These are phyloP conservation scores for Mycena metata DNA, from an alignment of 768 basidiomycete species.

Conservation along the genomic window DNA sequence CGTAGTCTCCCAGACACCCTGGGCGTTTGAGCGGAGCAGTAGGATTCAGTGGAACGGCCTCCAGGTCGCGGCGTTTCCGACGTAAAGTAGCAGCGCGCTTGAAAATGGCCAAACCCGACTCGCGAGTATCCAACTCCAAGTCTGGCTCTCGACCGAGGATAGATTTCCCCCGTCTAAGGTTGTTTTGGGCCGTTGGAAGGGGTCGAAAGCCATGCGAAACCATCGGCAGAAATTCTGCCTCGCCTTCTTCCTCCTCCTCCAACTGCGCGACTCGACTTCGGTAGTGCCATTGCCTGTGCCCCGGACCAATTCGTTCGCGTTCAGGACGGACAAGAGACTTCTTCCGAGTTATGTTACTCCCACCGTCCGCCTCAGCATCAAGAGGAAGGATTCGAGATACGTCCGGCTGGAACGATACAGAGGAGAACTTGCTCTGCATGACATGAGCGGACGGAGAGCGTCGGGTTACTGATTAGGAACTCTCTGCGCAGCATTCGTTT, in stretches of 20 bases:
- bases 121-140: conserved; percentile 53
- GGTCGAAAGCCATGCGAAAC: conserved; percentile 3
- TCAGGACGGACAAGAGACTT: conserved; percentile 72
- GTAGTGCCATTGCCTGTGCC: conserved; percentile 83
- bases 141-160: conserved; percentile 80
- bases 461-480: not conserved
- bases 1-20: conserved; percentile 67
- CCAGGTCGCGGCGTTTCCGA: conserved; percentile 58
- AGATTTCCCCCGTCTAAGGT: conserved; percentile 76
- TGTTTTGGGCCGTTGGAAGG: conserved; percentile 8
- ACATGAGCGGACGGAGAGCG: not conserved
- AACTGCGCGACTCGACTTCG: conserved; percentile 73
- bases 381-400: not conserved
- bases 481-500: not conserved
- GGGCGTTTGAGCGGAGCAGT: conserved; percentile 43
- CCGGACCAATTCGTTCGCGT: conserved; percentile 71
- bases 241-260: conserved; percentile 61
- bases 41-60: conserved; percentile 45
- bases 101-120: conserved; percentile 79
- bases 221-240: conserved; percentile 66
- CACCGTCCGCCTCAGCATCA: conserved; percentile 8
- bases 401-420: conserved; percentile 17
- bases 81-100: conserved; percentile 75
- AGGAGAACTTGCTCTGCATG: conserved; percentile 15
- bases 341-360: conserved; percentile 49